Conservation (phyloP, 768 basidiomycete species). For the Thelephora ganbajun region DNA sequence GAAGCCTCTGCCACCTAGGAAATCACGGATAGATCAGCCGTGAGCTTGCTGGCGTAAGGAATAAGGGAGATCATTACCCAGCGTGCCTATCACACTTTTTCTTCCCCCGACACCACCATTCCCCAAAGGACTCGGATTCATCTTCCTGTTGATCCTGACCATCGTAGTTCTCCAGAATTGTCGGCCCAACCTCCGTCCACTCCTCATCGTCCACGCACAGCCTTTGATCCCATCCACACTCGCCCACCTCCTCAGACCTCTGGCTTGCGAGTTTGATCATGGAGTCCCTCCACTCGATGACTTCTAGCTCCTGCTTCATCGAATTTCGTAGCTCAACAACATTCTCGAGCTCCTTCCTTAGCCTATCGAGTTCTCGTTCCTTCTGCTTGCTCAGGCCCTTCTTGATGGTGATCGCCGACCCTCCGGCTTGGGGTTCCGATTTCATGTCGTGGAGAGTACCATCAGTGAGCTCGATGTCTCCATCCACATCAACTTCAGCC, state of each 20-base stretch:
- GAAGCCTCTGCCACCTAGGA: slow-evolving; percentile 66
- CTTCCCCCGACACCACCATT: slow-evolving; percentile 74
- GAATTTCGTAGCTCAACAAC: slow-evolving; percentile 49
- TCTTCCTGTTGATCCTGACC: slow-evolving; percentile 25
- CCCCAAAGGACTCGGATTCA: slow-evolving; percentile 20
- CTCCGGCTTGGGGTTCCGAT: background rate
- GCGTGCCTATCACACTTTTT: slow-evolving; percentile 67
- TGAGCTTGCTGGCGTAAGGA: background rate
- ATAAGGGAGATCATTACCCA: slow-evolving; percentile 37
- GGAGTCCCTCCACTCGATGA: slow-evolving; percentile 55
- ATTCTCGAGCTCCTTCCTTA: slow-evolving; percentile 39
- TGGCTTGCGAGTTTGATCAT: slow-evolving; percentile 54
- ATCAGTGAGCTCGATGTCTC: background rate
- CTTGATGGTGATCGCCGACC: background rate
- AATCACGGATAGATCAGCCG: background rate
- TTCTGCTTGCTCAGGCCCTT: slow-evolving; percentile 17
- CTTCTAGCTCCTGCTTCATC: slow-evolving; percentile 55
- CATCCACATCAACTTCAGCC: background rate
- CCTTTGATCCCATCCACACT: slow-evolving; percentile 85
- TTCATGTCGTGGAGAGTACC: slow-evolving; percentile 3
- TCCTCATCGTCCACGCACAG: slow-evolving; percentile 76
- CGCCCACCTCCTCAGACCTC: slow-evolving; percentile 45
- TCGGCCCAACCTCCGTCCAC: slow-evolving; percentile 52
- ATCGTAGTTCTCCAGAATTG: slow-evolving; percentile 61
- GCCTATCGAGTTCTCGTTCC: slow-evolving; percentile 39